Percentiles rank a stretch among this genome's conserved stretches.
These are phyloP conservation scores for Metarhizium rileyi DNA, from an alignment of 2,329 filamentous ascomycete genomes.

Conservation along the genomic window DNA sequence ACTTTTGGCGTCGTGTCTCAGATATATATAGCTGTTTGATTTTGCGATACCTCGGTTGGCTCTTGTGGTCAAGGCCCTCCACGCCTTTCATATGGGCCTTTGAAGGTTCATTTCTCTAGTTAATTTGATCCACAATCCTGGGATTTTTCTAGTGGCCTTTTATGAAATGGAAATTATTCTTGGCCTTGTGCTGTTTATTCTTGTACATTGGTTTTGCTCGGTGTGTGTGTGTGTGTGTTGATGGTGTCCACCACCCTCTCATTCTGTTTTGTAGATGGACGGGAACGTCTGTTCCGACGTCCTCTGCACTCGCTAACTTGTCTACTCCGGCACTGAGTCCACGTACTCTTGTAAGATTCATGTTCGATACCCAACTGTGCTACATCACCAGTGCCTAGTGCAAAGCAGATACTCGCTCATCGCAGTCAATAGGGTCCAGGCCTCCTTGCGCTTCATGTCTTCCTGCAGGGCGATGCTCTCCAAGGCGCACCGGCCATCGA, in stretches of 20 bases:
- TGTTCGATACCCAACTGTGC: not conserved
- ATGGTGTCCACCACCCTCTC: too few species aligned
- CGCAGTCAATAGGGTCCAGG: constrained; percentile 55
- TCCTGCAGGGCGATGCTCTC: constrained; percentile 83
- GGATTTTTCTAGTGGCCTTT: not conserved
- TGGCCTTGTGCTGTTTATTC: not conserved
- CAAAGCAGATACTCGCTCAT: constrained; percentile 60
- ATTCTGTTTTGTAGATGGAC: too few species aligned
- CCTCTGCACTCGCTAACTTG: too few species aligned
- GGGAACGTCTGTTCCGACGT: too few species aligned
- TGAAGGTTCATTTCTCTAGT: not conserved
- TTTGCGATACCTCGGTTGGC: constrained; percentile 12
- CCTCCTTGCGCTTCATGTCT: constrained; percentile 75
- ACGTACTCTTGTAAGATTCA: not conserved
- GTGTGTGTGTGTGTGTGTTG: too few species aligned
- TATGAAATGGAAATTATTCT: not conserved
- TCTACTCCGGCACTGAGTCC: too few species aligned
- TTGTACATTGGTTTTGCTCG: not conserved
- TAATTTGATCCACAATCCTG: not conserved
- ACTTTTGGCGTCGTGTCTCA: not conserved
- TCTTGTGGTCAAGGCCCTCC: constrained; percentile 6
- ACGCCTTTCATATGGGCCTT: constrained; percentile 2
- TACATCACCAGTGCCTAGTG: constrained; percentile 56
- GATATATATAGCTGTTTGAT: constrained; percentile 3
- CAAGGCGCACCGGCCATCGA: constrained; percentile 75